These are phyloP conservation scores for Auricularia sp. DNA, from an alignment of 768 basidiomycete genomes.

Conservation along the genomic window DNA sequence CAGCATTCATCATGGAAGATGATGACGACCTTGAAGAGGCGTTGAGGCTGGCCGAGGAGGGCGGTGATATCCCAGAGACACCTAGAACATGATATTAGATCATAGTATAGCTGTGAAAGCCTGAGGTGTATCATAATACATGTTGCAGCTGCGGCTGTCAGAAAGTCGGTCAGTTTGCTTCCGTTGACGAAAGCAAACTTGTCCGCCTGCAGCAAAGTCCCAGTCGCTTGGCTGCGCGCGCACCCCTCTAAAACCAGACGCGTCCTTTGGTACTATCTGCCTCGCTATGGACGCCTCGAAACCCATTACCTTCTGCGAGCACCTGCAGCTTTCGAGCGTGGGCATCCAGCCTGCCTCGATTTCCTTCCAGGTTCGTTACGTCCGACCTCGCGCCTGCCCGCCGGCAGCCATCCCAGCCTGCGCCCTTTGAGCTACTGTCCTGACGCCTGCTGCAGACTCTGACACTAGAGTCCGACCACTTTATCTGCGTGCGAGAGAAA, in stretches of 20 bases:
- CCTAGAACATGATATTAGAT: background rate
- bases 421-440: slow-evolving; percentile 20
- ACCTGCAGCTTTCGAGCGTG: slow-evolving; percentile 88
- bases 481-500: slow-evolving; percentile 96
- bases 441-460: slow-evolving; percentile 46
- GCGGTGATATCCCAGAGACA: background rate
- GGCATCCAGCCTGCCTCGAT: slow-evolving; percentile 96
- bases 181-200: background rate
- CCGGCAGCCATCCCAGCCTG: background rate
- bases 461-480: slow-evolving; percentile 95
- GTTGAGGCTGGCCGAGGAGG: slow-evolving; percentile 51
- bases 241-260: background rate
- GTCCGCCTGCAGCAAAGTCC: background rate
- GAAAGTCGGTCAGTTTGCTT: background rate
- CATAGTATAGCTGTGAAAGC: background rate
- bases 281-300: slow-evolving; percentile 26
- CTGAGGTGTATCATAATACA: background rate
- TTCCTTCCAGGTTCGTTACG: slow-evolving; percentile 74
- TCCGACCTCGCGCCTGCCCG: background rate
- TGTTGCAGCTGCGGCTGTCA: background rate
- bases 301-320: slow-evolving; percentile 84
- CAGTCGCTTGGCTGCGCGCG: background rate
- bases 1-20: slow-evolving; percentile 35
- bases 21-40: slow-evolving; percentile 70
- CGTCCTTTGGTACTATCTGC: background rate